Conservation (phyloP, 441 rosid genomes). For the Biscutella laevigata region DNA sequence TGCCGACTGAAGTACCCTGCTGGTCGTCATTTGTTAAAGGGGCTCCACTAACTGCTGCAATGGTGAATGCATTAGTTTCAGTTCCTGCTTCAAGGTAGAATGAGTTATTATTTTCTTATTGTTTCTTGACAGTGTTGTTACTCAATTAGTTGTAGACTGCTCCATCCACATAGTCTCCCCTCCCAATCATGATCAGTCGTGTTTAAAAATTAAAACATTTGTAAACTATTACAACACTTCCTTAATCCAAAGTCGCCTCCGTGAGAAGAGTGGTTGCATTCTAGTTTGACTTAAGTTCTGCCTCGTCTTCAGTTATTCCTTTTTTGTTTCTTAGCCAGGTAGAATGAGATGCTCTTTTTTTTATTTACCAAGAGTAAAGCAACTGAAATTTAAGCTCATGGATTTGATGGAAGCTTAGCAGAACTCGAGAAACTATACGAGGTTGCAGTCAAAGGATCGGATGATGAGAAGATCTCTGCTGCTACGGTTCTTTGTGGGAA, state of each 20-base stretch:
- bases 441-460: conserved; percentile 61
- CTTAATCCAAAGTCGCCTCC: background rate
- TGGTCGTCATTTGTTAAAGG: conserved; percentile 69
- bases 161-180: conserved; percentile 10
- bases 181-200: background rate
- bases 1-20: conserved; percentile 48
- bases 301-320: conserved; percentile 58
- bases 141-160: background rate
- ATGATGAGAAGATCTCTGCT: conserved; percentile 62
- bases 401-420: conserved; percentile 80
- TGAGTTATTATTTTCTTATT: background rate
- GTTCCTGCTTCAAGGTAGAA: conserved; percentile 71
- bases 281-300: conserved; percentile 25
- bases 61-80: conserved; percentile 54
- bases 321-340: conserved; percentile 70
- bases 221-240: background rate
- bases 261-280: conserved; percentile 17
- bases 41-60: conserved; percentile 39
- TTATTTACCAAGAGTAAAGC: conserved; percentile 59
- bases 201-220: background rate
- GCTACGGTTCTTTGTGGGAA: conserved; percentile 72
- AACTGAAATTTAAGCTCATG: conserved; percentile 66
- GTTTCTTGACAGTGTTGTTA: background rate
- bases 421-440: conserved; percentile 70
- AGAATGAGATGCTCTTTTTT: conserved; percentile 63